These are phyloP conservation scores for Stephanodiscus triporus DNA, from an alignment of 108 stramenopile species.

Conservation along the genomic window DNA sequence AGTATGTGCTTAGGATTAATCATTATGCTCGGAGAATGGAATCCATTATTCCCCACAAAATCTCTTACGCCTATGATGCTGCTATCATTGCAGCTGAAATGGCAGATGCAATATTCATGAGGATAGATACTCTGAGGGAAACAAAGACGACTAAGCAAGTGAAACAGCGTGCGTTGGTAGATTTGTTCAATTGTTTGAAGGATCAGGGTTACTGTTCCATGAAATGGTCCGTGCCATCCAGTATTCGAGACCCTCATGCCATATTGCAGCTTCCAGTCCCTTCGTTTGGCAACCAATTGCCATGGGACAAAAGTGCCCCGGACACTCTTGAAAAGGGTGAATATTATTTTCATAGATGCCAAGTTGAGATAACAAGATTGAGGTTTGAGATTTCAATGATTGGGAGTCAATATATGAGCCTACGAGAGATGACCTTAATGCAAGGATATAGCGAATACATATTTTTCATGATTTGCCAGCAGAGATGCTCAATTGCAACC, in stretches of 20 bases:
- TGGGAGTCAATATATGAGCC: constrained; percentile 80
- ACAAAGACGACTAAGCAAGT: constrained; percentile 80
- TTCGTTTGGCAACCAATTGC: constrained; percentile 7
- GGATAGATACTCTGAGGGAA: constrained; percentile 76
- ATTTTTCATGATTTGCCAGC: constrained; percentile 57
- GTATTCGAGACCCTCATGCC: constrained; percentile 61
- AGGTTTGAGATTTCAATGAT: constrained; percentile 70
- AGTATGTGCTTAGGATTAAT: constrained; percentile 43
- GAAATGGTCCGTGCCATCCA: constrained; percentile 74
- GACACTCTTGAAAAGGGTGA: constrained; percentile 56
- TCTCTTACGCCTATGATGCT: constrained; percentile 49
- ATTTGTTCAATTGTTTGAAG: constrained; percentile 87
- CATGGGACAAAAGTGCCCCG: background rate
- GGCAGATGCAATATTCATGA: constrained; percentile 77
- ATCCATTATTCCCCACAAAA: constrained; percentile 25
- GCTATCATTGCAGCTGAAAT: constrained; percentile 57
- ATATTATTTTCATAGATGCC: constrained; percentile 67
- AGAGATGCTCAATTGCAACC: constrained; percentile 47
- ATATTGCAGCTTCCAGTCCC: constrained; percentile 73
- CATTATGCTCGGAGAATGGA: constrained; percentile 68
- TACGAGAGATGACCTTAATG: constrained; percentile 77
- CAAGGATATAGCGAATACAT: constrained; percentile 66
- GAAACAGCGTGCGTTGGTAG: constrained; percentile 92
- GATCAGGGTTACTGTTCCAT: constrained; percentile 66
- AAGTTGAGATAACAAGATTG: constrained; percentile 64